Evolutionary conservation across 306 rosid genomes (phyloP).

Genomic region (Trifolium pratense): DNA sequence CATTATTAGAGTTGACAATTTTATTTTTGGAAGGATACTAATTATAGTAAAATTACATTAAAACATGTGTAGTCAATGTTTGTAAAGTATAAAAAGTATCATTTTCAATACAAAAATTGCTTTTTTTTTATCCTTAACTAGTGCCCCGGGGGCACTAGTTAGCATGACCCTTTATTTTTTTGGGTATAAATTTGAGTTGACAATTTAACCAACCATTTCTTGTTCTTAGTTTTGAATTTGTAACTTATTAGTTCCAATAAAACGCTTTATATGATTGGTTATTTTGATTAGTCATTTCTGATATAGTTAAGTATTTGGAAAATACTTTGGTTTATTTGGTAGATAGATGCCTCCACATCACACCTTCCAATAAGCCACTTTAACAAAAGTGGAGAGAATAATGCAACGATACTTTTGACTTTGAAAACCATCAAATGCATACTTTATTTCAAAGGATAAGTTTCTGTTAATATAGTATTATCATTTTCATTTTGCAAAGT

Average conservation of each 20-base stretch:
- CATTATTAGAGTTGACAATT: slow-evolving; percentile 37
- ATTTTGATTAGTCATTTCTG: background rate
- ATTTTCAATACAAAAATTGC: no score
- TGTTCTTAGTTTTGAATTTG: background rate
- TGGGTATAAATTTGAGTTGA: no score
- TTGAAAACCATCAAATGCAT: slow-evolving; percentile 39
- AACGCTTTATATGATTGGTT: slow-evolving; percentile 13
- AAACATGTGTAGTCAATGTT: no score
- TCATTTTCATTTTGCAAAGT: background rate
- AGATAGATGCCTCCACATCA: slow-evolving; percentile 29
- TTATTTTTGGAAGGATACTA: no score
- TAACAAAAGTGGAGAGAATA: slow-evolving; percentile 45
- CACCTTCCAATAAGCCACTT: slow-evolving; percentile 44
- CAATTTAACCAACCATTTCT: slow-evolving; percentile 3
- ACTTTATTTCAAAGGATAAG: slow-evolving; percentile 31
- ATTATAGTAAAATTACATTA: no score
- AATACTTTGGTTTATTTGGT: slow-evolving; percentile 12
- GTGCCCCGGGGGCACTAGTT: no score
- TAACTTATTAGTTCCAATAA: background rate
- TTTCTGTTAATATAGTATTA: background rate
- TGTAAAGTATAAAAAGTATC: no score
- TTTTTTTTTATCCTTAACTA: no score
- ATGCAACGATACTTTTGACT: slow-evolving; percentile 47
- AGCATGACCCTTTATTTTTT: no score
- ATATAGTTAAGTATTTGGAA: background rate